Base-by-base conservation (phyloP, 768 basidiomycete species). In the Lentinus brumalis region DNA sequence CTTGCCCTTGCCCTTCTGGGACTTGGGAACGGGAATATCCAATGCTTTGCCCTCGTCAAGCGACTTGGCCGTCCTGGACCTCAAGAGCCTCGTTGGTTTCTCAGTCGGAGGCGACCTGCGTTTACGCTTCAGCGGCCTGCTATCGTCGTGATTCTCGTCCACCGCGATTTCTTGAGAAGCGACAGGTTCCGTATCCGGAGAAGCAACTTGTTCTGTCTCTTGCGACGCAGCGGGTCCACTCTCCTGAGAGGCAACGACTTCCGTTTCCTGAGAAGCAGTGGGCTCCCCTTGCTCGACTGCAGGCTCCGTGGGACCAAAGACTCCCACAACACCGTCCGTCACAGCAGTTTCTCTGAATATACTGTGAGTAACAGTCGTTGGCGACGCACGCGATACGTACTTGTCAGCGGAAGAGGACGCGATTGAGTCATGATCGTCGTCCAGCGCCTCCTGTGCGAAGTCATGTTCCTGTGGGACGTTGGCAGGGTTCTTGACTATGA, bases 1-100 rank as follows among this genome's bases (percentile, higher is more conserved):
- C 65, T 78, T 79, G n/a, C 70, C 72, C 50, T 73, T 72, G 14
- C 58, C 51, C 11, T 57, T 57, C 52, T 54, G 59, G 21, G 69
- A 44, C 26, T 59, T 59, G 2, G 47, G 35, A 35, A 35, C 29
- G 15, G 26, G 1, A n/a, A 18, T 18, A 32, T 30, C 32, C n/a
- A 31, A 14, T 35, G n/a, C 29, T 30, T 21, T 30, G 26, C 38
- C 50, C 46, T 49, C 14, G 35, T 42, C 66, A 18, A 54, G 40
- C 40, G 68, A 60, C 57, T 63, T 57, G 3, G 71, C 70, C 14
- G 60, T 47, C 45, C 35, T 38, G 15, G 60, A 56, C 10, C 18
- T 4, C 21, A 49, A 26, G 14, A 26, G 26, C 29, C 46, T 49
- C 21, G 1, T 49, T 14, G 26, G 26, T 29, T 14, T 29, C 12